Evolutionary conservation across 371 early-diverging fungal genomes (phyloP).

Genomic region (Mucor sp.): DNA sequence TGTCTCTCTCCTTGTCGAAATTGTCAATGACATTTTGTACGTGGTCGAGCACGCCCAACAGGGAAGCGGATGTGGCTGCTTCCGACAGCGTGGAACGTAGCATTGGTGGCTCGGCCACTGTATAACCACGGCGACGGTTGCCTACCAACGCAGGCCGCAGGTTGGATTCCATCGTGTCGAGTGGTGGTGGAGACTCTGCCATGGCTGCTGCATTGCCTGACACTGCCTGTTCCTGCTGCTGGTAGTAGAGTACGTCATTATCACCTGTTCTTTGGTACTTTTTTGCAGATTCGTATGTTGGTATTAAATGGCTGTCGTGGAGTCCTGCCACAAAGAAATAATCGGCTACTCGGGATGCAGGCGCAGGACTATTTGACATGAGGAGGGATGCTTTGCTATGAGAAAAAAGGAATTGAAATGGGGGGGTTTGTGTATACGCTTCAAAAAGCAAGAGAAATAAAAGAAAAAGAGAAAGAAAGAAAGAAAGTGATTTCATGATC

Average conservation of each 20-base stretch:
- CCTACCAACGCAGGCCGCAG: background rate
- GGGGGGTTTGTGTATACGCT: background rate
- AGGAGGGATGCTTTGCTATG: background rate
- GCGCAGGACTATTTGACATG: conserved; percentile 10
- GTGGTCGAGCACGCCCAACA: conserved; percentile 45
- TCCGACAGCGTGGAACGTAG: conserved; percentile 10
- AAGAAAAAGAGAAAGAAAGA: background rate
- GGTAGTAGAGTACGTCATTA: conserved; percentile 30
- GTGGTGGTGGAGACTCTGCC: background rate
- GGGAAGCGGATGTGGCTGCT: conserved; percentile 17
- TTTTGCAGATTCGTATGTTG: conserved; percentile 36
- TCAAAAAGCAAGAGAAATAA: background rate
- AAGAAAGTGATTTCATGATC: background rate
- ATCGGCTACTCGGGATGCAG: conserved; percentile 39
- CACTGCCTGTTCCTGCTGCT: conserved; percentile 37
- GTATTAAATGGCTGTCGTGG: conserved; percentile 38
- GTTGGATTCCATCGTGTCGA: background rate
- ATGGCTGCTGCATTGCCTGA: background rate
- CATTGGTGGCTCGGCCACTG: conserved; percentile 1
- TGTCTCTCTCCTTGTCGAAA: conserved; percentile 54
- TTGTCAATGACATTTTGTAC: conserved; percentile 50
- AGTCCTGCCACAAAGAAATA: conserved; percentile 55
- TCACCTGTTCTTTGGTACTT: conserved; percentile 18
- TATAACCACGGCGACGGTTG: conserved; percentile 4
- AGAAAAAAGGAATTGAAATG: background rate